phyloP scores from a whole-genome alignment of 2,329 filamentous ascomycete genomes.

The Cryphonectria japonica region DNA sequence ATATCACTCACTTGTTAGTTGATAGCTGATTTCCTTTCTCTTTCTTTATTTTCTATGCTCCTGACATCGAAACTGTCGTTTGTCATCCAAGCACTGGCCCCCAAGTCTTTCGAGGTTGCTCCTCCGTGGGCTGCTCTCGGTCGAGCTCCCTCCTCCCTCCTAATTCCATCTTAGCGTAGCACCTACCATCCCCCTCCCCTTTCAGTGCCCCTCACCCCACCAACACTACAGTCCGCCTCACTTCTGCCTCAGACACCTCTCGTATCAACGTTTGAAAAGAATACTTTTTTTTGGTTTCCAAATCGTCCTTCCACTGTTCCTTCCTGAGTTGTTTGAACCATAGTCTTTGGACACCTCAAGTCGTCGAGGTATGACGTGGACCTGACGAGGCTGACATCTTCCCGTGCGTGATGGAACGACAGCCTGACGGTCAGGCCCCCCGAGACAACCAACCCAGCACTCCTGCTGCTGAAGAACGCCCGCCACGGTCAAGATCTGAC shows the following conservation, averaged over 20 bases:
- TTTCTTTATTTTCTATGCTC: neutral
- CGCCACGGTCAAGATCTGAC: conserved; percentile 35
- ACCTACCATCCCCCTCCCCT: neutral
- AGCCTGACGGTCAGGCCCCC: conserved; percentile 36
- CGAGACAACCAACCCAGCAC: conserved; percentile 29
- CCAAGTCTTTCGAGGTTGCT: neutral
- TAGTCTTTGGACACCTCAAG: conserved; percentile 27
- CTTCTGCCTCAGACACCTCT: conserved; percentile 2
- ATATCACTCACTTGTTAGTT: conserved; percentile 12
- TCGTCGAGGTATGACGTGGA: conserved; percentile 44
- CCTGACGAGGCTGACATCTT: conserved; percentile 39
- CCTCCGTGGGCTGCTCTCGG: neutral
- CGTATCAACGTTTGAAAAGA: neutral
- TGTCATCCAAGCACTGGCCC: neutral
- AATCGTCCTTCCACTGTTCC: neutral
- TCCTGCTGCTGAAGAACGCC: conserved; percentile 26
- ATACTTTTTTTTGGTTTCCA: neutral
- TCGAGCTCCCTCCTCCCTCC: conserved; percentile 1
- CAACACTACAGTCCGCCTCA: neutral
- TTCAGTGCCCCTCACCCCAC: conserved; percentile 10
- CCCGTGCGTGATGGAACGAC: conserved; percentile 58
- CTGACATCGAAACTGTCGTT: neutral
- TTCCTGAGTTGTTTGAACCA: neutral
- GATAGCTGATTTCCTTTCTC: neutral
- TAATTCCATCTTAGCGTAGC: conserved; percentile 3